phyloP scores from a whole-genome alignment of 495 filamentous ascomycete species.

The Aspergillus coremiiformis region DNA sequence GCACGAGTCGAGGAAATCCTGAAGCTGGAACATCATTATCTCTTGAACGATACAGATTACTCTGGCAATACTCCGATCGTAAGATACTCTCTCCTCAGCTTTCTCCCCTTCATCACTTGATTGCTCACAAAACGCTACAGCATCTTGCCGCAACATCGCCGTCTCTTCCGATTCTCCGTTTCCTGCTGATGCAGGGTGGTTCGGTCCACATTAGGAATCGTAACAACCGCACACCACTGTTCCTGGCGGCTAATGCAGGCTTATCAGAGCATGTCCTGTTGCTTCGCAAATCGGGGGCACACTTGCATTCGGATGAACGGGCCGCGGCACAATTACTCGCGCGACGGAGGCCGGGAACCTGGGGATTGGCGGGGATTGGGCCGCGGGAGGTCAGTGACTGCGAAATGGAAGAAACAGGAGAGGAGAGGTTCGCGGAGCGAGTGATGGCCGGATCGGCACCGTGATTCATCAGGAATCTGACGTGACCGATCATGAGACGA shows the following conservation, averaged over 20 bases:
- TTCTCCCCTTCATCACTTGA: neutral
- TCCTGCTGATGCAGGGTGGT: constrained; percentile 68
- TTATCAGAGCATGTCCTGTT: constrained; percentile 55
- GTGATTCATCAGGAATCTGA: constrained; percentile 6
- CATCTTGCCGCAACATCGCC: constrained; percentile 59
- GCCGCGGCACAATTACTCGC: constrained; percentile 42
- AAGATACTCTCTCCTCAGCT: constrained; percentile 21
- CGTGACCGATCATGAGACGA: neutral
- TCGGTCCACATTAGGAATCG: constrained; percentile 82
- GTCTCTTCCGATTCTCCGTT: constrained; percentile 55
- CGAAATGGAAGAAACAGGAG: constrained; percentile 25
- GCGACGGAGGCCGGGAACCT: constrained; percentile 36
- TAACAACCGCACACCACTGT: constrained; percentile 73
- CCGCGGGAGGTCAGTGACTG: constrained; percentile 30
- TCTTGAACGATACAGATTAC: constrained; percentile 77
- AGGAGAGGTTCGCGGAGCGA: constrained; percentile 11
- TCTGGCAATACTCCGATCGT: constrained; percentile 82
- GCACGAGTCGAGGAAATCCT: constrained; percentile 57
- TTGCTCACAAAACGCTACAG: constrained; percentile 24
- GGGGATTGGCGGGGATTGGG: constrained; percentile 41
- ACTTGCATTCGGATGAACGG: constrained; percentile 59
- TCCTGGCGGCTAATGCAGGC: constrained; percentile 61
- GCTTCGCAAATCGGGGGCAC: constrained; percentile 61
- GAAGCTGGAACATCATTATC: constrained; percentile 53
- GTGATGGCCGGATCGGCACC: constrained; percentile 33